Evolutionary conservation across 139 green algal genomes (phyloP).

Genomic region (Volvox reticuliferus): DNA sequence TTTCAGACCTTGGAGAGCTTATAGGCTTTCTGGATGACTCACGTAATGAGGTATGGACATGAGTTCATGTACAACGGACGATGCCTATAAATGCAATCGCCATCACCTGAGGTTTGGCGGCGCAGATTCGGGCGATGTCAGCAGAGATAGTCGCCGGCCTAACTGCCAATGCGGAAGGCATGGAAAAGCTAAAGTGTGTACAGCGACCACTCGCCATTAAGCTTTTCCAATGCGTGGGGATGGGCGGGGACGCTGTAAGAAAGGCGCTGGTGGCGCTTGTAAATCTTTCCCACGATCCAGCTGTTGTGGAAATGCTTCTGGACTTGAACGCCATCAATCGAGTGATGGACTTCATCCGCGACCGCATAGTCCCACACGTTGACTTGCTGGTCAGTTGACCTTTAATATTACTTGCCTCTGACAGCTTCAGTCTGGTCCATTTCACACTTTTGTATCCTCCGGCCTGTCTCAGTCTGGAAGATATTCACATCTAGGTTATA

Average conservation of each 20-base stretch:
- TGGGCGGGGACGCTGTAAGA: background rate
- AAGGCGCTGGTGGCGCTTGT: constrained; percentile 73
- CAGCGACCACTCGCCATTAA: constrained; percentile 51
- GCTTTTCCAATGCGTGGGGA: constrained; percentile 66
- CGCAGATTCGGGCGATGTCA: constrained; percentile 65
- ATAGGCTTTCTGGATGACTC: constrained; percentile 28
- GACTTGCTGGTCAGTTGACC: constrained; percentile 65
- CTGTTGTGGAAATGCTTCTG: constrained; percentile 57
- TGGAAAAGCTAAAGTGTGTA: constrained; percentile 57
- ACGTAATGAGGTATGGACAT: background rate
- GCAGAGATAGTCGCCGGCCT: constrained; percentile 78
- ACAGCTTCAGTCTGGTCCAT: no score
- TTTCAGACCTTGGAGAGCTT: constrained; percentile 28
- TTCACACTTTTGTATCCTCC: no score
- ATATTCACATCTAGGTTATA: no score
- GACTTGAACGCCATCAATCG: constrained; percentile 54
- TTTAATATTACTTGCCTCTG: no score
- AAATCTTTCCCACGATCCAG: constrained; percentile 77
- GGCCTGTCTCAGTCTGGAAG: no score
- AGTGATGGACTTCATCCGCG: constrained; percentile 75
- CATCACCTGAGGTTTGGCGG: background rate
- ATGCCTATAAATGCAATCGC: background rate
- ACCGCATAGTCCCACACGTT: constrained; percentile 61
- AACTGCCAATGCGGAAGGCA: constrained; percentile 71
- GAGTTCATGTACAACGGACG: no score